A percentile compares a stretch with the other conserved stretches of the same genome.
Conservation (phyloP, 2,329 filamentous ascomycete species). For the Hirsutella thompsonii region DNA sequence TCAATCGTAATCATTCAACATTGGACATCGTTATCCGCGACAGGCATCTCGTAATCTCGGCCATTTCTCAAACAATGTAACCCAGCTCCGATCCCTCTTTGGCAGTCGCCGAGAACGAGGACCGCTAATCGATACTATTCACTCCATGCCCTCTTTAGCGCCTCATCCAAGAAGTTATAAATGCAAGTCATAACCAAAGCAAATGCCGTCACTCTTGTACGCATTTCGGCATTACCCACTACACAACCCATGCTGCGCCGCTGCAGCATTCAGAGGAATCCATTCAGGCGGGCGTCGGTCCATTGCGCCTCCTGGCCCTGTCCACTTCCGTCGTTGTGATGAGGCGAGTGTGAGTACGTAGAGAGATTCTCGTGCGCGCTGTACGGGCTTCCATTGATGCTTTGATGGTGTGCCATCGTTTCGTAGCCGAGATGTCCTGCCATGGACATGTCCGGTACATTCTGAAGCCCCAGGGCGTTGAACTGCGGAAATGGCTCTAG, state of each 20-base stretch:
- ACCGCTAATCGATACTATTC: no score
- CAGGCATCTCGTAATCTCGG: no score
- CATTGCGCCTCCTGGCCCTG: constrained; percentile 6
- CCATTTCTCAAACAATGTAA: no score
- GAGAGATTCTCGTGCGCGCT: constrained; percentile 22
- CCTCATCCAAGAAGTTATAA: no score
- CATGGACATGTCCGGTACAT: neutral
- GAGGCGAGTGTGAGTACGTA: constrained; percentile 18
- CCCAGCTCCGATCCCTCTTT: no score
- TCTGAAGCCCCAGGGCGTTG: constrained; percentile 17
- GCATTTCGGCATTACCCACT: no score
- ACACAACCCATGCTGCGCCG: no score
- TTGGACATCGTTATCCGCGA: no score
- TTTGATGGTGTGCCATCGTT: constrained; percentile 17
- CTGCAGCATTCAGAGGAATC: constrained; percentile 5
- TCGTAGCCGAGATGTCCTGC: constrained; percentile 11
- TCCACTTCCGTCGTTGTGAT: constrained; percentile 12
- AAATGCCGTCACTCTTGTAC: neutral
- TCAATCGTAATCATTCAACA: no score
- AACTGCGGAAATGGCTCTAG: constrained; percentile 19
- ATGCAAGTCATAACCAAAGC: neutral
- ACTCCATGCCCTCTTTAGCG: no score
- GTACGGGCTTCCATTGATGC: constrained; percentile 21
- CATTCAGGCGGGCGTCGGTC: constrained; percentile 11
- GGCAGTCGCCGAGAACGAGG: no score